Evolutionary conservation across 768 basidiomycete genomes (phyloP).

Genomic region (Trametes cubensis): DNA sequence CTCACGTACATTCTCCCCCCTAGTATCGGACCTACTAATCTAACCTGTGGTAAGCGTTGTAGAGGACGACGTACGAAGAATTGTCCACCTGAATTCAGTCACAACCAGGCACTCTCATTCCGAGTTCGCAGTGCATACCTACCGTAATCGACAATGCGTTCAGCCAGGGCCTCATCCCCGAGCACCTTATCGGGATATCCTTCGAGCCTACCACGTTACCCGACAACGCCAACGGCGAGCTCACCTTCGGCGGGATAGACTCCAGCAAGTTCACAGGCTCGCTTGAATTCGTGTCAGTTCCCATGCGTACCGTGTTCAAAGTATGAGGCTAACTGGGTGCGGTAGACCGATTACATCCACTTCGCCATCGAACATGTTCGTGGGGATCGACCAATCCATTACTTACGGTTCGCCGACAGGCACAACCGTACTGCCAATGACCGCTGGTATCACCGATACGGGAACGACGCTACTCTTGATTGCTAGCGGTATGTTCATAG

Average conservation of each 20-base stretch:
- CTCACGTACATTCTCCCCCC: not conserved
- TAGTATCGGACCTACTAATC: slow-evolving; percentile 37
- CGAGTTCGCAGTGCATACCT: slow-evolving; percentile 27
- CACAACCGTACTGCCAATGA: slow-evolving; percentile 36
- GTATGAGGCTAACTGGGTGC: slow-evolving; percentile 1
- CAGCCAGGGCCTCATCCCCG: slow-evolving; percentile 33
- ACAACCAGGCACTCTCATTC: slow-evolving; percentile 12
- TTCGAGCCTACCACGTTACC: slow-evolving; percentile 29
- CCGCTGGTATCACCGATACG: slow-evolving; percentile 50
- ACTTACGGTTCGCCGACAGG: slow-evolving; percentile 23
- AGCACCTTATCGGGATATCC: slow-evolving; percentile 37
- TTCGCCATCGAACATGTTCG: slow-evolving; percentile 24
- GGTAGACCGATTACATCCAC: slow-evolving; percentile 27
- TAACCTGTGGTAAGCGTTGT: slow-evolving; percentile 32
- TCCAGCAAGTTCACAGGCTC: slow-evolving; percentile 33
- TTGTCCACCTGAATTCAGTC: not conserved
- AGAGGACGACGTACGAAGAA: not conserved
- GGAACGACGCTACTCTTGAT: slow-evolving; percentile 53
- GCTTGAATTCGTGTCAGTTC: slow-evolving; percentile 32
- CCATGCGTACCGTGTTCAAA: not conserved
- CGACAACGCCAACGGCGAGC: slow-evolving; percentile 23
- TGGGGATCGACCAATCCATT: slow-evolving; percentile 33
- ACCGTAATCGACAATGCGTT: slow-evolving; percentile 42
- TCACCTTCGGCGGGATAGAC: slow-evolving; percentile 30
- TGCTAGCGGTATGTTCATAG: slow-evolving; percentile 36